Percentiles rank a stretch among this genome's conserved stretches.
phyloP scores from a whole-genome alignment of 192 early-diverging fungal species.

The Coemansia sp. region DNA sequence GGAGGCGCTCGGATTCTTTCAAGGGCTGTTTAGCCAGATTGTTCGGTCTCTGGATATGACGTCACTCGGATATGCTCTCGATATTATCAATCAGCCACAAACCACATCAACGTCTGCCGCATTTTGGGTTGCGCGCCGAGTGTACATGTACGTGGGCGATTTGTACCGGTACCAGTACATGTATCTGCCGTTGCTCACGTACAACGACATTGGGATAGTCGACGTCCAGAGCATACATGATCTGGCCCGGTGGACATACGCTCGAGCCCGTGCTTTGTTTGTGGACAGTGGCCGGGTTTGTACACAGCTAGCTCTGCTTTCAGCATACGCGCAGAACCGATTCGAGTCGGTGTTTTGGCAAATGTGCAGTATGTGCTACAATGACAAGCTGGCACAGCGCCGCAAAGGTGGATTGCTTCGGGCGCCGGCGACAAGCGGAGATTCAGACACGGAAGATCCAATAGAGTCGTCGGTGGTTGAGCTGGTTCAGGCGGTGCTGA shows the following conservation, averaged over 20 bases:
- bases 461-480: conserved; percentile 28
- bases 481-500: conserved; percentile 15
- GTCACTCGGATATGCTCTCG: conserved; percentile 12
- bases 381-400: neutral
- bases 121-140: conserved; percentile 27
- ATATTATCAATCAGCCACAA: neutral
- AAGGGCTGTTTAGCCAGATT: conserved; percentile 21
- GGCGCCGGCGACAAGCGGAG: neutral
- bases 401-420: neutral
- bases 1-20: conserved; percentile 44
- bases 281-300: conserved; percentile 32
- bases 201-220: conserved; percentile 13
- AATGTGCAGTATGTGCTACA: conserved; percentile 34
- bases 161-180: conserved; percentile 45
- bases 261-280: conserved; percentile 30
- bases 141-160: conserved; percentile 37
- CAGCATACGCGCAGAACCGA: conserved; percentile 17
- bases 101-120: conserved; percentile 4
- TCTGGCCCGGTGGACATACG: conserved; percentile 36
- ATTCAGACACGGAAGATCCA: conserved; percentile 12
- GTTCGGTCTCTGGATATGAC: conserved; percentile 6
- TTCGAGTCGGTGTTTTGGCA: conserved; percentile 44
- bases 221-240: conserved; percentile 10
- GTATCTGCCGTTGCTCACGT: conserved; percentile 35
- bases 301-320: conserved; percentile 30